Evolutionary conservation across 2,329 filamentous ascomycete species (phyloP), one percentile per base, ranked within the genome.

Genomic region (Aspergillus phoenicis): DNA sequence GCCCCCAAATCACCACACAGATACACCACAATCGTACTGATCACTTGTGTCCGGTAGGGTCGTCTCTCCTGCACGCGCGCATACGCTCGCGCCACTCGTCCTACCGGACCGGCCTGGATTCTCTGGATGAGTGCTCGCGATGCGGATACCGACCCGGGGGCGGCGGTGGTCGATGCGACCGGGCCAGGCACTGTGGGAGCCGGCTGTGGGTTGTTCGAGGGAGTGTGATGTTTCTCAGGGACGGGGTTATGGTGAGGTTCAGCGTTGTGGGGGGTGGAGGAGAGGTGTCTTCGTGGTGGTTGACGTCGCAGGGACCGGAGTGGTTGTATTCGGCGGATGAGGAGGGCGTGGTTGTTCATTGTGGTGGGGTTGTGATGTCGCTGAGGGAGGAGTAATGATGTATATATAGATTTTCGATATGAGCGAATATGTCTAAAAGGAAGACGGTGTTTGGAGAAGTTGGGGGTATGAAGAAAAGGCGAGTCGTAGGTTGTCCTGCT

Each of bases 11-110:
- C 93, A 8, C 90, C 91, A 53, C 86, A 84, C 41, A 93, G 82
- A 72, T 93, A 97, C 61, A 96, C 91, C 41, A 91, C 82, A 49
- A 97, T 76, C 45, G 90, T 87, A 68, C 86, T 92, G 65, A 84
- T 82, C 62, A 96, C 75, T 79, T 97, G 93, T 8, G 91, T 96
- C n/a, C 84, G 78, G 71, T 91, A 91, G 0, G 94, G 93, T 53
- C 88, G 82, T 53, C 84, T 83, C 55, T 85, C 81, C 77, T 97
- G 92, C 51, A 87, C 85, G 22, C 88, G 84, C 15, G 85, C 87
- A 73, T 95, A 97, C 63, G 73, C 74, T 41, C 70, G 62, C 8
- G 72, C 76, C 6, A 76, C 59, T 41, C 65, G 71, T 10, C 77
- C 77, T 13, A 77, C n/a, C 3, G 73, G 70, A 15, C 73, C 64